These are phyloP conservation scores for Thraustochytrium striatum DNA, from an alignment of 352 stramenopile species.

Conservation along the genomic window DNA sequence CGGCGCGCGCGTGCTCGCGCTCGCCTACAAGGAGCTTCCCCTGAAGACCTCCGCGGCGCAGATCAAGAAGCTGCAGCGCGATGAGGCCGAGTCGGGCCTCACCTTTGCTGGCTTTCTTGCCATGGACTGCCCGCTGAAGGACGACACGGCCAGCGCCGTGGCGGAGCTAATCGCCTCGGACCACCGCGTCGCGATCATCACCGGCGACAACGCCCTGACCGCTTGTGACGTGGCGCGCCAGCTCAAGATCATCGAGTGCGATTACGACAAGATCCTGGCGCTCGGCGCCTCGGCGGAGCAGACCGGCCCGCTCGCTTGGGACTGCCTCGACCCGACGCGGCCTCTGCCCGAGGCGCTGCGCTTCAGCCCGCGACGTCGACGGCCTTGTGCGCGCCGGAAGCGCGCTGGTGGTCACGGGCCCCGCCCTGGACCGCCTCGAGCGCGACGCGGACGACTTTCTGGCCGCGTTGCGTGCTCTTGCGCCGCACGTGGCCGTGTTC, in stretches of 20 bases:
- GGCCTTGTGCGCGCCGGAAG: background rate
- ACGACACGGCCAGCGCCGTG: slow-evolving; percentile 85
- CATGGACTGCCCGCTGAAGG: slow-evolving; percentile 88
- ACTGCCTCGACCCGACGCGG: background rate
- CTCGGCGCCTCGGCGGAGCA: background rate
- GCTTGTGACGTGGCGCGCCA: slow-evolving; percentile 91
- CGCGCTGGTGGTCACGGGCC: slow-evolving; percentile 49
- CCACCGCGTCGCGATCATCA: slow-evolving; percentile 96
- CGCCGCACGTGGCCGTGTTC: slow-evolving; percentile 72
- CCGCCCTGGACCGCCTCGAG: slow-evolving; percentile 25
- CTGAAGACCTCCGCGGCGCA: slow-evolving; percentile 31
- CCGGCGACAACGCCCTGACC: slow-evolving; percentile 93
- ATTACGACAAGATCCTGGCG: slow-evolving; percentile 56
- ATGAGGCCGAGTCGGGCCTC: slow-evolving; percentile 85
- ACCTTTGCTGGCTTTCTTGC: slow-evolving; percentile 91
- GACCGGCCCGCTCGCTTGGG: slow-evolving; percentile 2
- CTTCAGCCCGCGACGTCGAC: background rate
- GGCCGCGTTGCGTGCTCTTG: slow-evolving; percentile 52
- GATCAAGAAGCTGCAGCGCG: slow-evolving; percentile 64
- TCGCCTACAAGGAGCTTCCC: slow-evolving; percentile 87
- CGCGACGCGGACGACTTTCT: background rate
- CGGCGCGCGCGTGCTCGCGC: slow-evolving; percentile 82
- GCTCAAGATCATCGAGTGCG: slow-evolving; percentile 77
- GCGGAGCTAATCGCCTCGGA: slow-evolving; percentile 81
- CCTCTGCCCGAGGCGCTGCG: background rate